Conservation (phyloP, 2,329 filamentous ascomycete genomes). For the Neofusicoccum umdonicola region DNA sequence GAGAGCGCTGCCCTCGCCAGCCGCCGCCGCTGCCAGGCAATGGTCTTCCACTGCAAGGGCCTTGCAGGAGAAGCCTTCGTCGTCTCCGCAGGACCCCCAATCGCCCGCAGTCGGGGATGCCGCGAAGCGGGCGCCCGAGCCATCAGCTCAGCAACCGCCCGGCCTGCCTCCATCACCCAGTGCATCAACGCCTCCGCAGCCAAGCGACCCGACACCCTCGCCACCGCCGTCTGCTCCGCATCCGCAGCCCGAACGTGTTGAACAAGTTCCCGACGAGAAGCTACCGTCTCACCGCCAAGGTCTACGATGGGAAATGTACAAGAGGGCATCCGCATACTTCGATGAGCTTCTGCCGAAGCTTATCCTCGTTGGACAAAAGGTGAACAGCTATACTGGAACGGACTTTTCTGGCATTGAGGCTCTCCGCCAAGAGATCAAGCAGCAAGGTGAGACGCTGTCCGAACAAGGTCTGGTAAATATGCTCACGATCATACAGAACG, state of each 20-base stretch:
- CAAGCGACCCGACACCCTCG: not conserved
- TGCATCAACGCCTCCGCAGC: not conserved
- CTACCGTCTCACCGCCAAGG: constrained; percentile 54
- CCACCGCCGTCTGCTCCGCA: not conserved
- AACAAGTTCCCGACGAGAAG: constrained; percentile 37
- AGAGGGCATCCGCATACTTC: constrained; percentile 71
- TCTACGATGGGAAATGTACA: constrained; percentile 56
- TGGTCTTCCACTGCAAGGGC: constrained; percentile 2
- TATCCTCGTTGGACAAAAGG: constrained; percentile 77
- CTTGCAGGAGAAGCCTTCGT: not conserved
- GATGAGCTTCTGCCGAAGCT: constrained; percentile 84
- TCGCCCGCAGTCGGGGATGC: not conserved
- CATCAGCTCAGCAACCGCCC: not conserved
- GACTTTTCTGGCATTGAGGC: constrained; percentile 84
- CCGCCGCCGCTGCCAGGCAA: not conserved
- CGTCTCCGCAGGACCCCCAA: not conserved
- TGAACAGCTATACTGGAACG: constrained; percentile 90
- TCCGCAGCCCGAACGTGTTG: constrained; percentile 24
- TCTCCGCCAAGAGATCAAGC: constrained; percentile 74
- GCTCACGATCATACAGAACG: constrained; percentile 43
- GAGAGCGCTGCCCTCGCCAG: not conserved
- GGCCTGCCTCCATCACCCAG: not conserved
- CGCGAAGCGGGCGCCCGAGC: not conserved
- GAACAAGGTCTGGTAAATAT: not conserved
- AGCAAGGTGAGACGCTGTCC: constrained; percentile 50